Base-by-base conservation (phyloP, 2,329 filamentous ascomycete genomes). In the Microdochium bolleyi region DNA sequence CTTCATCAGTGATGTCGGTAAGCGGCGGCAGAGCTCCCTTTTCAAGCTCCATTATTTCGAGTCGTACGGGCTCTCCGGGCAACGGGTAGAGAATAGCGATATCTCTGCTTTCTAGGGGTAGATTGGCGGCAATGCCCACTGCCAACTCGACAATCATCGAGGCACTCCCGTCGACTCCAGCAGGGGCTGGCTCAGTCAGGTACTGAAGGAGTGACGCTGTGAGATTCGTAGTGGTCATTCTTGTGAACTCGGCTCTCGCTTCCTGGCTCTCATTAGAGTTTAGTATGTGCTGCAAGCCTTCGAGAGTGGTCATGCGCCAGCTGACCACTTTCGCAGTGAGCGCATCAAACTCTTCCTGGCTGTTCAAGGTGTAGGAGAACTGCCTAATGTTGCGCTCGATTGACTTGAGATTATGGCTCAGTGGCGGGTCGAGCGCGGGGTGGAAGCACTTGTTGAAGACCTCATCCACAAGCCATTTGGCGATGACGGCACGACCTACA, bases 391-490 rank as follows among this genome's bases (percentile, higher is more conserved):
- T 95, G 59, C 85, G 82, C 73, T 96, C 92, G 57, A 97, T 89
- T 49, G 77, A 76, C 73, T 96, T 96, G 52, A 99, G 75, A 57
- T 89, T 84, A 13, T 79, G 75, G 60, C 90, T 95, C 24, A 97
- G 75, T 10, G 77, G 76, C 0, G 82, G 76, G 51, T 96, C 90
- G 13, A 99, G 78, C 10, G 86, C 86, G 0, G 94, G 94, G 64
- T 99, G 94, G 72, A 99, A 97, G 69, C 88, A 92, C 52, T 86
- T 85, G 67, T 95, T 85, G 67, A 97, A 95, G 46, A 97, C 82
- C 64, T 95, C 89, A 49, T 96, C 89, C 24, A 92, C 85, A 5
- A 99, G 73, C 90, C 92, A 99, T 55, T 85, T 83, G 25, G 88
- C 88, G 60, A 99, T 91, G 58, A 92, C 84, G 13, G 92, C 91